Base-by-base conservation (phyloP, 23 red algal species). In the Agarophyton chilense region DNA sequence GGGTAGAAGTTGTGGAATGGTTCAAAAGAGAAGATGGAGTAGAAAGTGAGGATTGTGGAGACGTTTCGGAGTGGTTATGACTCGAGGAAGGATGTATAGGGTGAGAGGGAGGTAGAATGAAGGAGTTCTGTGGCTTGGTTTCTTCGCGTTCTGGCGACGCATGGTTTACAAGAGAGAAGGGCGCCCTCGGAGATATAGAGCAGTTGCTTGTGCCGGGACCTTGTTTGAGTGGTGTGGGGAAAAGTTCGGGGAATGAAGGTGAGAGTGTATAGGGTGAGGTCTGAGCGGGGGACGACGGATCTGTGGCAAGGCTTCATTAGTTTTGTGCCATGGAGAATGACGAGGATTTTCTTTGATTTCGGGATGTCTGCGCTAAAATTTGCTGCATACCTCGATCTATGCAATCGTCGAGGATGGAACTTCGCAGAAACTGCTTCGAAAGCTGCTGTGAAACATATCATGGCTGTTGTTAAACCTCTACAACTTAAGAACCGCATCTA, bases 11-110 rank as follows among this genome's bases (percentile, higher is more conserved):
- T 83, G 60, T 83, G 79, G 3, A 65, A 21, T 39, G 55, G 60
- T 49, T 83, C 55, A 25, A 83, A 65, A 14, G 63, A 29, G 43
- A 87, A 87, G 21, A 73, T 2, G 39, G 11, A 45, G 79, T 83
- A 66, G 0, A 19, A 45, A 32, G 45, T 22, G 0, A 79, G 3
- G 24, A 9, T 0, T 8, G 47, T 10, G 41, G 42, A 33, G 40
- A 56, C 13, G 29, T 50, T 13, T 52, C 38, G 55, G 36, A 0
- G 18, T 2, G 33, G 12, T 0, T 35, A 66, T 8, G 79, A 66
- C 42, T 83, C 79, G n/a, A 83, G 38, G 55, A 64, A 3, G 12
- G 55, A 65, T 10, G 39, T 18, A 19, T 38, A 32, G 16, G 24
- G 22, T 16, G 29, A 18, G 31, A 83, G 8, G 36, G 79, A 65